Evolutionary conservation across 2,329 filamentous ascomycete genomes (phyloP).

Genomic region (Stemphylium beticola): DNA sequence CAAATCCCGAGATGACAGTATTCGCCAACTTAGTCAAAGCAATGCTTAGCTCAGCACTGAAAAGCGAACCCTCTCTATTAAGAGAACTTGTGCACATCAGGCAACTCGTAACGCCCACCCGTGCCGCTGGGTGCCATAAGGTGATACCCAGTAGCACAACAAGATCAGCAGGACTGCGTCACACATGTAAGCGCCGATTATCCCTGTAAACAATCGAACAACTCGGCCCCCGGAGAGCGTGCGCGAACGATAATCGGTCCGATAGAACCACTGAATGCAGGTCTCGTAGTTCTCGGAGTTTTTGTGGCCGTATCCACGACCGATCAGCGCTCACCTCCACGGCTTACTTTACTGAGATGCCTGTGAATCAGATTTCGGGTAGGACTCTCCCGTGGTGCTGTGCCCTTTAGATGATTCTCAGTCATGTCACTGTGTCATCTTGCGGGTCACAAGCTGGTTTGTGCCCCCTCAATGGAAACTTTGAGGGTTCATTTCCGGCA

Average conservation of each 20-base stretch:
- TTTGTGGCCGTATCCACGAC: background rate
- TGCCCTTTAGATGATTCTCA: too few relatives aligned
- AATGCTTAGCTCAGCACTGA: too few relatives aligned
- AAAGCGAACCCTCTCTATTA: too few relatives aligned
- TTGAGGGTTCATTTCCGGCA: too few relatives aligned
- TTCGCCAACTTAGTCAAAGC: too few relatives aligned
- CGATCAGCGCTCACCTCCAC: background rate
- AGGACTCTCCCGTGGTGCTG: too few relatives aligned
- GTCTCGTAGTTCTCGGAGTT: background rate
- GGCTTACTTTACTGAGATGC: too few relatives aligned
- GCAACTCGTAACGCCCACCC: background rate
- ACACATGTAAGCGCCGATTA: background rate
- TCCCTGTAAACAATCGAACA: background rate
- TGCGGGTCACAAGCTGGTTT: too few relatives aligned
- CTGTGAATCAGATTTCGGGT: too few relatives aligned
- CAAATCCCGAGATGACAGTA: too few relatives aligned
- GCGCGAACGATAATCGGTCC: background rate
- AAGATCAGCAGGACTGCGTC: slow-evolving; percentile 1
- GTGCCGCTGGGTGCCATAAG: background rate
- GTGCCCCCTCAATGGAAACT: too few relatives aligned
- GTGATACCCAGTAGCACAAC: background rate
- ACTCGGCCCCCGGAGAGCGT: background rate
- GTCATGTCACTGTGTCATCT: too few relatives aligned
- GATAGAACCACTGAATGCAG: background rate
- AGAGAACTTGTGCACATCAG: background rate